Evolutionary conservation across 2,329 filamentous ascomycete genomes (phyloP), one percentile per base, ranked within the genome.

Genomic region (Coniochaeta sp.): DNA sequence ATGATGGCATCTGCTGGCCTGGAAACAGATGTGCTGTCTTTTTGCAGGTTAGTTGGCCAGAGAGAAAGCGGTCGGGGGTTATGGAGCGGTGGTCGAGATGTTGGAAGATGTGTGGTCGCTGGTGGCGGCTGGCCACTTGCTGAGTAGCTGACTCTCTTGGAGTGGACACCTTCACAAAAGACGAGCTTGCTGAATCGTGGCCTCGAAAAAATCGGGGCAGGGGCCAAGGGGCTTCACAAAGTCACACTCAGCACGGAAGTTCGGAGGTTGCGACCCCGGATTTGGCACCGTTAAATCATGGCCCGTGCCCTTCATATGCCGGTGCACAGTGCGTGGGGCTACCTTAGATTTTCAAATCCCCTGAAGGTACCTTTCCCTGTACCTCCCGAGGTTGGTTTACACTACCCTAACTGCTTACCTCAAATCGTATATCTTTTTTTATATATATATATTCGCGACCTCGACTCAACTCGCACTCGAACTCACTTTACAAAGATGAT

Each of bases 1-100:
- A 80, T 87, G 54, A 57, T 57, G 34, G 54, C 54, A 57, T 57
- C 54, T 57, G 54, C 54, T 57, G 54, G 28, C 54, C 34, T 24
- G 5, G 43, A 14, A 47, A 43, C 19, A 47, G 43, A 47, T 57
- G 19, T 36, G 31, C 28, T 31, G 22, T 52, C 47, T 31, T 31
- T 57, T 57, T n/a, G n/a, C 31, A 33, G 11, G 34, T 12, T 38
- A 34, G 54, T 36, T 11, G 36, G 28, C 54, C 54, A 36, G 54
- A 36, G 31, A 28, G 47, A 28, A n/a, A 38, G 22, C 24, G 17
- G 33, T 56, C 17, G 28, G 26, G 11, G 8, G 34, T 34, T 19
- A 31, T 36, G n/a, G 19, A 57, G 9, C n/a, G n/a, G 54, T 36
- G 6, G 34, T 34, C 54, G n/a, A 34, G n/a, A 36, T 34, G 54